Conservation (phyloP, 331 rosid species). For the Telfairia occidentalis region DNA sequence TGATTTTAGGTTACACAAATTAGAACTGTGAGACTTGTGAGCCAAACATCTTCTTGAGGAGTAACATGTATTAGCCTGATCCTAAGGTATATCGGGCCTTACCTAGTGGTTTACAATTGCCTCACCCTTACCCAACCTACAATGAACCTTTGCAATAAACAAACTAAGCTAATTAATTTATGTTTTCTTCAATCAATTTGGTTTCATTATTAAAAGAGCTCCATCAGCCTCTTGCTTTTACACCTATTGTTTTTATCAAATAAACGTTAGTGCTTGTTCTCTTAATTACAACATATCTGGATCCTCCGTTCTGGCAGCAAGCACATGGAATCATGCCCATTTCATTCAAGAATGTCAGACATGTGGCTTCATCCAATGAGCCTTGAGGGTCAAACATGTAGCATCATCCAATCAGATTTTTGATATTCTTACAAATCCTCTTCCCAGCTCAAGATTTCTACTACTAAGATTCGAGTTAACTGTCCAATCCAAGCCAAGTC, state of each 20-base stretch:
- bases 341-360: not conserved
- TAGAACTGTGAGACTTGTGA: not conserved
- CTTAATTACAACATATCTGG: not conserved
- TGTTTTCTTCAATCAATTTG: not conserved
- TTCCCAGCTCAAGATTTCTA: not conserved
- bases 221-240: not conserved
- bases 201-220: not conserved
- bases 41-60: not conserved
- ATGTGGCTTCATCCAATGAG: too few species aligned
- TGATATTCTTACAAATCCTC: not conserved
- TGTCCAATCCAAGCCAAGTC: not conserved
- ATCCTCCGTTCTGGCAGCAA: not conserved
- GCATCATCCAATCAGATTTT: not conserved
- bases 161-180: not conserved
- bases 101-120: not conserved
- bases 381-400: not conserved
- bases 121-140: not conserved
- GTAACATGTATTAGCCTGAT: not conserved
- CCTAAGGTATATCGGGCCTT: not conserved
- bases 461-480: not conserved
- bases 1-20: not conserved
- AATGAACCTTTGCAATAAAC: too few species aligned
- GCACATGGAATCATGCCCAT: not conserved
- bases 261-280: not conserved
- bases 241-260: not conserved